phyloP scores from a whole-genome alignment of 75 land plant species.

The Azolla pinnata region DNA sequence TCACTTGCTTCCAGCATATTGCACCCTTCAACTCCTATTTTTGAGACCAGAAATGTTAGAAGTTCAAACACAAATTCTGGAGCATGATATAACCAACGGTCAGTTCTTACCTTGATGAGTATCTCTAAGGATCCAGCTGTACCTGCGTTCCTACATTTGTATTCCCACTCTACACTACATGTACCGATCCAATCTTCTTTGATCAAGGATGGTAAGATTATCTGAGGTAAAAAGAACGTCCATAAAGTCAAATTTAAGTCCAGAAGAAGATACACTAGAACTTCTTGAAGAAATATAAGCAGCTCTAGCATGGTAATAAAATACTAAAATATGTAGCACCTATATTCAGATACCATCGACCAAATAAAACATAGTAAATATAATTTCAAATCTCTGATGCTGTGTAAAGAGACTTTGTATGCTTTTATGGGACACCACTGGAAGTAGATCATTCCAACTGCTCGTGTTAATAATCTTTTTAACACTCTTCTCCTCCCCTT shows the following conservation, averaged over 20 bases:
- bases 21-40: conserved; percentile 63
- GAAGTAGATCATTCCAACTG: too few relatives aligned
- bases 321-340: too few relatives aligned
- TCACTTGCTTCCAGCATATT: conserved; percentile 65
- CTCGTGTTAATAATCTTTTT: too few relatives aligned
- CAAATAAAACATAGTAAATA: too few relatives aligned
- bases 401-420: too few relatives aligned
- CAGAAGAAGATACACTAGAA: too few relatives aligned
- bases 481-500: too few relatives aligned
- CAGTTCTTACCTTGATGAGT: conserved; percentile 83
- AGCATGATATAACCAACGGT: background rate
- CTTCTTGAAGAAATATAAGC: too few relatives aligned
- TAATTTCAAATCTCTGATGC: too few relatives aligned
- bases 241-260: background rate
- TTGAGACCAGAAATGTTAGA: background rate
- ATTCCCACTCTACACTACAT: conserved; percentile 44
- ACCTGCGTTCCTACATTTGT: conserved; percentile 50
- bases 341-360: too few relatives aligned
- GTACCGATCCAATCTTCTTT: conserved; percentile 43
- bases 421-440: too few relatives aligned
- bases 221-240: conserved; percentile 24
- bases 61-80: background rate
- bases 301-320: too few relatives aligned
- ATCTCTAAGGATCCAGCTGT: conserved; percentile 61
- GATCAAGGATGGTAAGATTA: conserved; percentile 45